A percentile compares a stretch with the other conserved stretches of the same genome.
Evolutionary conservation across 805 yeast species (phyloP).

Genomic region (Pichia kluyveri): DNA sequence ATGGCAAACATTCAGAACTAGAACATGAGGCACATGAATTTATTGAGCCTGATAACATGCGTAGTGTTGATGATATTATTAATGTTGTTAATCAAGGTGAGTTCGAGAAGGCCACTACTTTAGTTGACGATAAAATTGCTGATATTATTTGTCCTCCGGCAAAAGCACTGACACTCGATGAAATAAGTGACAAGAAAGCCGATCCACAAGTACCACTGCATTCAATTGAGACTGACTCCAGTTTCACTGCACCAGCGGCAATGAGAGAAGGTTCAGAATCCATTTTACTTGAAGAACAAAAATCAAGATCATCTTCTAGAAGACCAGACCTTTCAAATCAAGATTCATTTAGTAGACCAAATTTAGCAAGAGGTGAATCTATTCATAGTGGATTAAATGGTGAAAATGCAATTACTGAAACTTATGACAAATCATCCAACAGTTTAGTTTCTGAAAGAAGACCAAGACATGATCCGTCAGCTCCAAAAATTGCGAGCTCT

Average conservation of each 20-base stretch:
- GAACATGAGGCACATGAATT: constrained; percentile 9
- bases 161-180: constrained; percentile 8
- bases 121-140: constrained; percentile 8
- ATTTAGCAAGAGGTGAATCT: constrained; percentile 71
- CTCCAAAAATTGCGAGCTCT: constrained; percentile 15
- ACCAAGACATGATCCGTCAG: constrained; percentile 30
- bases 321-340: not conserved
- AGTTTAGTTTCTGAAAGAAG: constrained; percentile 25
- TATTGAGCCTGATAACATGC: constrained; percentile 18
- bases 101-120: constrained; percentile 11
- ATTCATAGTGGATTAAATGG: constrained; percentile 50
- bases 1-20: not conserved
- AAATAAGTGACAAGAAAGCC: not conserved
- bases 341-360: constrained; percentile 32
- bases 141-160: constrained; percentile 4
- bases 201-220: constrained; percentile 26
- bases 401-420: constrained; percentile 15
- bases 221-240: constrained; percentile 30
- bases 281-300: constrained; percentile 16
- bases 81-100: constrained; percentile 25
- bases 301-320: constrained; percentile 15
- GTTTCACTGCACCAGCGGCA: constrained; percentile 35
- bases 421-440: constrained; percentile 22
- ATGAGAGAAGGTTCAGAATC: constrained; percentile 35
- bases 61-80: constrained; percentile 25